Conservation (phyloP, 2,329 filamentous ascomycete species). For the Fusarium burgessii region DNA sequence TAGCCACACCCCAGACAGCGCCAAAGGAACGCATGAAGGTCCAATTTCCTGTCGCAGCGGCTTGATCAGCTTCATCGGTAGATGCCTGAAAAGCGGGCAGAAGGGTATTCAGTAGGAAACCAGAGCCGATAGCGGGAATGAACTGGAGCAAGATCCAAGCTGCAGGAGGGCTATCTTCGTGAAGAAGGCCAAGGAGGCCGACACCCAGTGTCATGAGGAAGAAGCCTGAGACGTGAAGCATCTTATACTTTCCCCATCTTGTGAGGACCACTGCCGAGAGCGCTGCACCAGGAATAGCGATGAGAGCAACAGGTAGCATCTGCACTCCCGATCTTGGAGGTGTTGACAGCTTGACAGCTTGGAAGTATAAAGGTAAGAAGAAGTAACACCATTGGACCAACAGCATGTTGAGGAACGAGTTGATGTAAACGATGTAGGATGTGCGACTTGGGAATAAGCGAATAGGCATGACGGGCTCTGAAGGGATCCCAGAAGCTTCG, state of each 20-base stretch:
- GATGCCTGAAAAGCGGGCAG: slow-evolving; percentile 58
- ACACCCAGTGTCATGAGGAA: slow-evolving; percentile 54
- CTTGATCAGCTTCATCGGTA: slow-evolving; percentile 51
- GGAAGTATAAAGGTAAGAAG: slow-evolving; percentile 62
- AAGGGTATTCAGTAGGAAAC: slow-evolving; percentile 57
- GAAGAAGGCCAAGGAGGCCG: slow-evolving; percentile 57
- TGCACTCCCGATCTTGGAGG: slow-evolving; percentile 51
- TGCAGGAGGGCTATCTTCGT: slow-evolving; percentile 46
- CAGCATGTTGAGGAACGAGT: slow-evolving; percentile 40
- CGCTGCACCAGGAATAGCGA: slow-evolving; percentile 47
- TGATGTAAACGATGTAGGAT: slow-evolving; percentile 39
- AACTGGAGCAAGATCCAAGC: slow-evolving; percentile 57
- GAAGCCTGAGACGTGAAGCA: slow-evolving; percentile 53
- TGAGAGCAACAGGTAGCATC: slow-evolving; percentile 49
- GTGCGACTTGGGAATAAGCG: slow-evolving; percentile 41
- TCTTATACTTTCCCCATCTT: slow-evolving; percentile 50
- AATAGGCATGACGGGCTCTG: slow-evolving; percentile 44
- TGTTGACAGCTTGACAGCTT: slow-evolving; percentile 52
- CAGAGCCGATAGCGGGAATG: slow-evolving; percentile 55
- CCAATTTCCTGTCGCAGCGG: slow-evolving; percentile 54
- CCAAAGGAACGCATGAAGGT: slow-evolving; percentile 60
- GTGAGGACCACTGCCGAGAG: slow-evolving; percentile 48
- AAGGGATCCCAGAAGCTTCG: slow-evolving; percentile 38
- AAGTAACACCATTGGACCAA: slow-evolving; percentile 53
- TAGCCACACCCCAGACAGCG: slow-evolving; percentile 58